Evolutionary conservation across 2,329 filamentous ascomycete species (phyloP), one percentile per base, ranked within the genome.

Genomic region (Aureobasidium sp.): DNA sequence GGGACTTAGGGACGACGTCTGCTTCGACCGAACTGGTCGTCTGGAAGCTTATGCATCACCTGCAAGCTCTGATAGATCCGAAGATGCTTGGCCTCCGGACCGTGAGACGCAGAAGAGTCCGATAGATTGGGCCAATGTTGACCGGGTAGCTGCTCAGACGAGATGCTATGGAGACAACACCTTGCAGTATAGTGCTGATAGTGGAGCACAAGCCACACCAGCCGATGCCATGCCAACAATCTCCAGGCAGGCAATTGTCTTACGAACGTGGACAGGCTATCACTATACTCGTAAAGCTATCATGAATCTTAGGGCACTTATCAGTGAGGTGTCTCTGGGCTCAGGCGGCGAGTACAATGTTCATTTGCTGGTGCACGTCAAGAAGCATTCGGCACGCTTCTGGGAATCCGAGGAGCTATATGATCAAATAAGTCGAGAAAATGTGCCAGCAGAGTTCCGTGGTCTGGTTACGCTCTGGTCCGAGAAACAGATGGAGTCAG

Each of bases 381-480:
- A 90, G 74, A 88, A 95, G 69, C 82, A 84, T 61, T 81, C 78
- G 63, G 78, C 91, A 64, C 88, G 89, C 7, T 85, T 96, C 68
- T 94, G 89, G 87, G 88, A 89, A 0, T 87, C 90, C 66, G 78
- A 85, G 56, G 83, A 84, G 49, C 80, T 80, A 56, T 96, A 87
- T 77, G 79, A 82, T 70, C 81, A 80, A 70, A 87, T 81, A 61
- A 87, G 88, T 71, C 78, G 83, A 54, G 84, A 88, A 52, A 82
- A 83, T 24, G 82, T 93, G 9, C 89, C 94, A 0, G 81, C 85
- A 66, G 94, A 99, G 70, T 97, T 99, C 76, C 87, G 84, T 66
- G 89, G 89, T 48, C 85, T 99, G 70, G 89, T 89, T 22, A 96
- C 90, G 0, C 81, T 97, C 5, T 99, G 94, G 94, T 94, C 90